Percentiles rank a stretch among this genome's conserved stretches.
These are phyloP conservation scores for Candida khao-thaluensis DNA, from an alignment of 805 yeast species.

Conservation along the genomic window DNA sequence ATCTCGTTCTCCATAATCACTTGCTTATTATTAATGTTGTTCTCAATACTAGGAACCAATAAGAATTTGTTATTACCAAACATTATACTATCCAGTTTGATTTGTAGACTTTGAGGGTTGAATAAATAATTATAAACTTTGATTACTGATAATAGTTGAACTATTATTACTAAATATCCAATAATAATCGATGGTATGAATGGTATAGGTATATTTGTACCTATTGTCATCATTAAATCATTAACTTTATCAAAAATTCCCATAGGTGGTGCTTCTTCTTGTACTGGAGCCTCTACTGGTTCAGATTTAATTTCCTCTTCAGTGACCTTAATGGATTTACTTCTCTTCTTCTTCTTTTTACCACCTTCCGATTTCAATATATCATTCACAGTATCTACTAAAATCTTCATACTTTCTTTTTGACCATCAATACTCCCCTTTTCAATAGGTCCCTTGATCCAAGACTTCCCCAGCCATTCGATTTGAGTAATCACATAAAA, in stretches of 20 bases:
- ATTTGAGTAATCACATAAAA: conserved; percentile 53
- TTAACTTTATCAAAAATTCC: conserved; percentile 19
- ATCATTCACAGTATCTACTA: conserved; percentile 48
- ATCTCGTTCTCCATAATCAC: conserved; percentile 50
- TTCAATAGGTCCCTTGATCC: conserved; percentile 77
- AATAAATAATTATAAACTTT: conserved; percentile 2
- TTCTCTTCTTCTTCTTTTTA: conserved; percentile 13
- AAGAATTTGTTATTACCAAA: conserved; percentile 37
- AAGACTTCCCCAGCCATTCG: conserved; percentile 73
- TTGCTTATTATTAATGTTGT: conserved; percentile 26
- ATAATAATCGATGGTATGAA: conserved; percentile 19
- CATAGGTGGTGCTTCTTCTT: conserved; percentile 17
- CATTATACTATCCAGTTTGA: not conserved
- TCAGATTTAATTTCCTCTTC: conserved; percentile 9
- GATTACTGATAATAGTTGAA: conserved; percentile 15
- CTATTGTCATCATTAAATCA: conserved; percentile 24
- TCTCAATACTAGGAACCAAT: conserved; percentile 41
- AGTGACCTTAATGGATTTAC: conserved; percentile 16
- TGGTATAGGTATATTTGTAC: conserved; percentile 28
- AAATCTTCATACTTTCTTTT: conserved; percentile 51
- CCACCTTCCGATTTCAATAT: conserved; percentile 22
- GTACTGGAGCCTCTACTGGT: conserved; percentile 3
- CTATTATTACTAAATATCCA: conserved; percentile 21
- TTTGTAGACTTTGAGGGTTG: not conserved
- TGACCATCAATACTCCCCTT: conserved; percentile 75